These are phyloP conservation scores for Pichia paraexigua DNA, from an alignment of 805 yeast genomes.

Conservation along the genomic window DNA sequence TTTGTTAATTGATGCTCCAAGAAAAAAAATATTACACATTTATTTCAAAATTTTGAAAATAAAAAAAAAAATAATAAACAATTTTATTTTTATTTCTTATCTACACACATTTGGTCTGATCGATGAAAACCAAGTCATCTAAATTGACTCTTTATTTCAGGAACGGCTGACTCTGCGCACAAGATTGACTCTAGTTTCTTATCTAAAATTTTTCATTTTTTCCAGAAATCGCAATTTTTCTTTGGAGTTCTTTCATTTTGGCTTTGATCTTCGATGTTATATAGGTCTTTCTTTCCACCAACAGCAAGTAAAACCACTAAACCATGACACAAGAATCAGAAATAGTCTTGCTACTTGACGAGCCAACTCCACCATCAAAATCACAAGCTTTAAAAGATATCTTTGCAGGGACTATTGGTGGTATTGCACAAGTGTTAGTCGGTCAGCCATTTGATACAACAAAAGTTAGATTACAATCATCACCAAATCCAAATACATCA, in stretches of 20 bases:
- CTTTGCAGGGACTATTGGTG: slow-evolving; percentile 90
- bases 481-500: slow-evolving; percentile 56
- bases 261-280: not conserved
- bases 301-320: not conserved
- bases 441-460: slow-evolving; percentile 98
- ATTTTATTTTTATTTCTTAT: too few species aligned
- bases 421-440: slow-evolving; percentile 87
- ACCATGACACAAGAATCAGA: slow-evolving; percentile 23
- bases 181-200: not conserved
- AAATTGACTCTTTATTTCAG: not conserved
- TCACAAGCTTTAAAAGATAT: slow-evolving; percentile 63
- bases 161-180: not conserved
- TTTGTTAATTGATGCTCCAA: too few species aligned
- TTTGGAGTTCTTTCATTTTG: not conserved
- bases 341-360: slow-evolving; percentile 20
- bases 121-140: not conserved
- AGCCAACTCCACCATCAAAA: slow-evolving; percentile 19
- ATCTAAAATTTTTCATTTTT: not conserved
- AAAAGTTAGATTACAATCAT: slow-evolving; percentile 85
- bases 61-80: too few species aligned
- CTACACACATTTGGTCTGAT: too few species aligned
- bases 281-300: too few species aligned
- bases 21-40: not conserved
- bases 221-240: not conserved
- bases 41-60: not conserved